Evolutionary conservation across 2,329 filamentous ascomycete genomes (phyloP), one percentile per base, ranked within the genome.

Genomic region (Exserohilum rostratum): DNA sequence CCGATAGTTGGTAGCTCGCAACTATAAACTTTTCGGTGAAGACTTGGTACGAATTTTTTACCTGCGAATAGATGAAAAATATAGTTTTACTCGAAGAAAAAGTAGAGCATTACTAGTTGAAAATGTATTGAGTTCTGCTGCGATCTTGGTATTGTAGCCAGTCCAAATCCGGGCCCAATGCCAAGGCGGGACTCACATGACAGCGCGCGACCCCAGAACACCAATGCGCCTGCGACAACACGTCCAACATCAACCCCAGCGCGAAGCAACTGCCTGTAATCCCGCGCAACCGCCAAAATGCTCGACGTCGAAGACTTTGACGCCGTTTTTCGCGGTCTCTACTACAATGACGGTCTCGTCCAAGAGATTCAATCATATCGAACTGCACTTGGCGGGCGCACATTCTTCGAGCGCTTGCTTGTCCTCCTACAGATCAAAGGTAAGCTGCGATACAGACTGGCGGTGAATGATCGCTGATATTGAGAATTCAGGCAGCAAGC

Each of bases 351-450:
- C 27, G 67, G 63, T 33, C 57, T 71, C 20, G 58, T 70, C 50
- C 82, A 87, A 43, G 82, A 86, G 43, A 90, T 92, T 50, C 82
- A 88, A 55, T 77, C 81, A 27, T 85, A 85, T 68, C 87, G 90
- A 63, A 89, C 87, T 67, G 82, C 77, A 44, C 80, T 92, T 17
- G 85, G 87, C 57, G 88, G 89, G 62, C 79, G 83, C 53, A 83
- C 93, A 53, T 96, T 95, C 75, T 88, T 93, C 69, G 91, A 96
- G 73, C 86, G 89, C 49, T 85, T 96, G 35, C 78, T 95, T 57
- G 85, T 83, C 50, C 82, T 88, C 0, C 78, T 93, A 25, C 86
- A 88, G 25, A 84, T 95, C 63, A 87, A 89, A 76, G 84, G 90
- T 91, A 75, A 67, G 72, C 63, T 27, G 38, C 44, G 18, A 27